Base-by-base conservation (phyloP, 495 filamentous ascomycete genomes). In the Annulohypoxylon stygium region DNA sequence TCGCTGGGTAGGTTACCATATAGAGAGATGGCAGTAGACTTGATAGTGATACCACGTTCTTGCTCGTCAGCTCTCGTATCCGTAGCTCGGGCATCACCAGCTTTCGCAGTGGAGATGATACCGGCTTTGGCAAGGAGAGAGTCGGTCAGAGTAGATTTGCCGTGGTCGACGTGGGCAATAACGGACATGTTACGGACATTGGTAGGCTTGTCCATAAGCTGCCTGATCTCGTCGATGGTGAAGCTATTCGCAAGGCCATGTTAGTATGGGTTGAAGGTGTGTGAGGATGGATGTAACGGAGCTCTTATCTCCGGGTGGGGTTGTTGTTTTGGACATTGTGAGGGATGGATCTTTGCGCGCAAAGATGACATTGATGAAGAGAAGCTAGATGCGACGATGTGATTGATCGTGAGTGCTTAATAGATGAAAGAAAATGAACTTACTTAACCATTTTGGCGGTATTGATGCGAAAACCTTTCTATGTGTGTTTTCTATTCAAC, bases 121-220 rank as follows among this genome's bases (percentile, higher is more conserved):
- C 96, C 96, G 80, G 97, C 97, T 84, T 95, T 97, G 85, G 97
- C 93, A 81, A 99, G 92, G 78, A 99, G 94, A 76, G 96, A 98
- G 85, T 99, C 96, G 89, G 94, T 97, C 77, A 99, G 89, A 80
- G 96, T 99, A 78, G 96, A 99, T 86, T 99, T 99, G 88, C 96
- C 96, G 90, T 99, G 96, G 88, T 99, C 96, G 89, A 99, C 94
- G 87, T 99, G 96, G 83, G 96, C 96, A 93, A 99, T 99, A 84
- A 99, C 96, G 86, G 96, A 98, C 97, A 98, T 99, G 81, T 85
- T 85, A 85, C 96, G 93, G 89, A 98, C 96, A 88, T 99, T 99
- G 81, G 91, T 92, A 86, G 92, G 90, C 83, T 93, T 92, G 93
- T 98, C 95, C 96, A 99, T 99, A 86, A 99, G 90, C 73, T 76